These are phyloP conservation scores for Populus simonii DNA, from an alignment of 345 rosid species.

Conservation along the genomic window DNA sequence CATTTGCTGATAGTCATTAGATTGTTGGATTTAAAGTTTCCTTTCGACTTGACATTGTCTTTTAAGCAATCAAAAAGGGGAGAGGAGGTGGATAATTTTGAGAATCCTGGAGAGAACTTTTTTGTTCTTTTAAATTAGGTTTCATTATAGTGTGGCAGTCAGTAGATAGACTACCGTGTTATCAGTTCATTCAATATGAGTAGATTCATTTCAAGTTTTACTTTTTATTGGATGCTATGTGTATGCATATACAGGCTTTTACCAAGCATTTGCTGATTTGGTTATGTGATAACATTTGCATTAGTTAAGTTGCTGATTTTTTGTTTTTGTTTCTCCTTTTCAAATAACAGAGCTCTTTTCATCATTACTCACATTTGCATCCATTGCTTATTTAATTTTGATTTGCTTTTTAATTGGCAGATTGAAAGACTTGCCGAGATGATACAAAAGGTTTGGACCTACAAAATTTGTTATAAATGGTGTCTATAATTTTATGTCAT, in stretches of 20 bases:
- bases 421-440: slow-evolving; percentile 29
- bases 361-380: no score
- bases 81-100: not conserved
- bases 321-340: no score
- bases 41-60: not conserved
- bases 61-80: not conserved
- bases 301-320: not conserved
- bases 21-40: not conserved
- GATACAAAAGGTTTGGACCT: slow-evolving; percentile 30
- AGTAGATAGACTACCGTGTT: not conserved
- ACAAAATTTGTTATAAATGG: not conserved
- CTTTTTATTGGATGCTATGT: not conserved
- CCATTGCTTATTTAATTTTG: slow-evolving; percentile 1
- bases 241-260: not conserved
- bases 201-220: not conserved
- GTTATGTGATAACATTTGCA: not conserved
- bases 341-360: no score
- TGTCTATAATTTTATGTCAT: no score
- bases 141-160: not conserved
- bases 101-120: not conserved
- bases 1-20: not conserved
- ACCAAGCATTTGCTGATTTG: not conserved
- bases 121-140: not conserved
- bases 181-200: not conserved
- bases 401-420: slow-evolving; percentile 23